Evolutionary conservation across 345 rosid genomes (phyloP).

Genomic region (Lepidium didymum): DNA sequence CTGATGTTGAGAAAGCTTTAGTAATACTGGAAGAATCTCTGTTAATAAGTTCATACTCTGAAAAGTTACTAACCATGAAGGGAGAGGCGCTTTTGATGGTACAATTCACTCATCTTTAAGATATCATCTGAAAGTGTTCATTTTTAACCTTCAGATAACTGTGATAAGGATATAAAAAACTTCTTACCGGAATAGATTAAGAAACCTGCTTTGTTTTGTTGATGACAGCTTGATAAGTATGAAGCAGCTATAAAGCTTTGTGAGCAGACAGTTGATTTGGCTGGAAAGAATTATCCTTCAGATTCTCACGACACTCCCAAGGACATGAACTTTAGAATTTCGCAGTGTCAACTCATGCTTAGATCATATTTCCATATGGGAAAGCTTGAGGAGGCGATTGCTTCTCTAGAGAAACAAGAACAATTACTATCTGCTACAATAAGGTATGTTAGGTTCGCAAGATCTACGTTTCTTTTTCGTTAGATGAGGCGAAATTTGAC

Average conservation of each 20-base stretch:
- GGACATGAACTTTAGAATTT: slow-evolving; percentile 44
- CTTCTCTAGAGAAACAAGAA: slow-evolving; percentile 61
- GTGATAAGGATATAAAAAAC: neutral
- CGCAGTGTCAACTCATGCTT: slow-evolving; percentile 60
- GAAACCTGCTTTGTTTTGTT: slow-evolving; percentile 8
- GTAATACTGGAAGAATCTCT: slow-evolving; percentile 63
- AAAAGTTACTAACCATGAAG: slow-evolving; percentile 76
- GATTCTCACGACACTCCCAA: slow-evolving; percentile 37
- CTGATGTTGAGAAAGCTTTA: slow-evolving; percentile 53
- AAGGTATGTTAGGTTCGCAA: slow-evolving; percentile 36
- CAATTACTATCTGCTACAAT: slow-evolving; percentile 31
- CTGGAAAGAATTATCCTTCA: slow-evolving; percentile 51
- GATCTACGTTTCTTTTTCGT: neutral
- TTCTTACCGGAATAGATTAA: neutral
- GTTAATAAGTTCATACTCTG: slow-evolving; percentile 56
- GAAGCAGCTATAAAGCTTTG: slow-evolving; percentile 83
- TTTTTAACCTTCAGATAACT: neutral
- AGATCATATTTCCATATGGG: slow-evolving; percentile 80
- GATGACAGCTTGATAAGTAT: slow-evolving; percentile 67
- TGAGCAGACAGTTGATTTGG: slow-evolving; percentile 69
- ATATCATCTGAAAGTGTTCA: neutral
- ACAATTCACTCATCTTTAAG: slow-evolving; percentile 14
- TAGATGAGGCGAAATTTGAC: slow-evolving; percentile 1
- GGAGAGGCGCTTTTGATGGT: slow-evolving; percentile 79
- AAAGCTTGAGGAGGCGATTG: slow-evolving; percentile 81